These are phyloP conservation scores for Lasiodiplodia sp. DNA, from an alignment of 2,329 filamentous ascomycete genomes.

Conservation along the genomic window DNA sequence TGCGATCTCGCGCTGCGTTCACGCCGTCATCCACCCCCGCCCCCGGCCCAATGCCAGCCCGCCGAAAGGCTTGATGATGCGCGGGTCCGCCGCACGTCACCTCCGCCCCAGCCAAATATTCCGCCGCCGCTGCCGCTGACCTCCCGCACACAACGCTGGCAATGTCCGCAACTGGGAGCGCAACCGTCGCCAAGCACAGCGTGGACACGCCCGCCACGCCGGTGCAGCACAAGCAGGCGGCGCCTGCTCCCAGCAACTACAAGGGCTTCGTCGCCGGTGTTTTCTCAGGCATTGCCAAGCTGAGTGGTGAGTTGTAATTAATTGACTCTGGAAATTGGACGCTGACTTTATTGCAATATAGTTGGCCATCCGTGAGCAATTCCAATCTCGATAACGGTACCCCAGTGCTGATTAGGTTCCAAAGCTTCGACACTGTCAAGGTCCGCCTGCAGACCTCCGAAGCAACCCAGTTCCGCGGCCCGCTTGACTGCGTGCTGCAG, in stretches of 20 bases:
- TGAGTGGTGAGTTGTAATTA: conserved; percentile 69
- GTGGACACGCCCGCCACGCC: conserved; percentile 37
- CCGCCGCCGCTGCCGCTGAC: background rate
- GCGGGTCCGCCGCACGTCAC: conserved; percentile 20
- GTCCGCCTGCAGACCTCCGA: conserved; percentile 91
- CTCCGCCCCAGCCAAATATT: conserved; percentile 8
- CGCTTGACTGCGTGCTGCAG: conserved; percentile 82
- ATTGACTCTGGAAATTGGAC: background rate
- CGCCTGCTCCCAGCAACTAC: conserved; percentile 67
- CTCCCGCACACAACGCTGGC: conserved; percentile 2
- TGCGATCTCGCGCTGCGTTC: conserved; percentile 13
- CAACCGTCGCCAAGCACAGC: conserved; percentile 37
- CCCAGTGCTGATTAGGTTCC: background rate
- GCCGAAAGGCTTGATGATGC: conserved; percentile 12
- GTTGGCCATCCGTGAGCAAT: conserved; percentile 65
- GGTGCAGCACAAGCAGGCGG: conserved; percentile 37
- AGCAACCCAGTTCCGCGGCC: conserved; percentile 79
- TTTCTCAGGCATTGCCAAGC: conserved; percentile 91
- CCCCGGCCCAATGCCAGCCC: conserved; percentile 2
- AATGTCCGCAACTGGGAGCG: conserved; percentile 47
- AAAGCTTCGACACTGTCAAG: conserved; percentile 92
- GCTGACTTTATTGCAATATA: conserved; percentile 38
- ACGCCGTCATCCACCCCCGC: conserved; percentile 19
- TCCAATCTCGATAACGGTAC: background rate
- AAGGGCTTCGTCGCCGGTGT: conserved; percentile 98